Evolutionary conservation across 2,329 filamentous ascomycete genomes (phyloP).

Genomic region (Cercospora brassicicola): DNA sequence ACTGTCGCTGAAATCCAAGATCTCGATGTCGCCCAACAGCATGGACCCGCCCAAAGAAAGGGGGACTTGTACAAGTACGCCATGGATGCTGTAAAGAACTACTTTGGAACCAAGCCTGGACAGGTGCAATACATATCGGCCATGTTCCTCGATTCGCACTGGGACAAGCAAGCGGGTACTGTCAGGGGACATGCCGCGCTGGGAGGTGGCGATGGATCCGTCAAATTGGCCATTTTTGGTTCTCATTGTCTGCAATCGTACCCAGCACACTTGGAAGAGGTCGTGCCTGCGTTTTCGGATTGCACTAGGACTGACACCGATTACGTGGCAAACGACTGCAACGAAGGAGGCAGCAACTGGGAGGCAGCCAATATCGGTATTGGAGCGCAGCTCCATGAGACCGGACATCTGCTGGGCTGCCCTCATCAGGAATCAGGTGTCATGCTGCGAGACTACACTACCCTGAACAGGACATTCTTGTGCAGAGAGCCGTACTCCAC

Average conservation of each 20-base stretch:
- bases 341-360: constrained; percentile 87
- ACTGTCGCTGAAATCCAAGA: constrained; percentile 81
- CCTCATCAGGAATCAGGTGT: constrained; percentile 87
- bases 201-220: constrained; percentile 70
- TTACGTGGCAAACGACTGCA: constrained; percentile 79
- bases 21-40: constrained; percentile 75
- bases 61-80: constrained; percentile 76
- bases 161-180: constrained; percentile 70
- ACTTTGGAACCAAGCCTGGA: constrained; percentile 72
- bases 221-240: constrained; percentile 86
- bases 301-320: constrained; percentile 84
- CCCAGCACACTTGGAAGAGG: constrained; percentile 82
- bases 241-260: constrained; percentile 92
- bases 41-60: constrained; percentile 66
- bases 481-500: constrained; percentile 82
- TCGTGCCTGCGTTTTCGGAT: constrained; percentile 83
- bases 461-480: constrained; percentile 78
- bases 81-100: constrained; percentile 70
- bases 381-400: constrained; percentile 87
- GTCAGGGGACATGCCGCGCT: constrained; percentile 80
- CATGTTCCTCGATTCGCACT: constrained; percentile 82
- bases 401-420: constrained; percentile 85
- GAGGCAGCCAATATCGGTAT: constrained; percentile 94
- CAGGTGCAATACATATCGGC: constrained; percentile 88
- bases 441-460: constrained; percentile 87